A percentile compares a stretch with the other conserved stretches of the same genome.
Conservation (phyloP, 106 monocot species). For the Dioscorea zingiberensis region DNA sequence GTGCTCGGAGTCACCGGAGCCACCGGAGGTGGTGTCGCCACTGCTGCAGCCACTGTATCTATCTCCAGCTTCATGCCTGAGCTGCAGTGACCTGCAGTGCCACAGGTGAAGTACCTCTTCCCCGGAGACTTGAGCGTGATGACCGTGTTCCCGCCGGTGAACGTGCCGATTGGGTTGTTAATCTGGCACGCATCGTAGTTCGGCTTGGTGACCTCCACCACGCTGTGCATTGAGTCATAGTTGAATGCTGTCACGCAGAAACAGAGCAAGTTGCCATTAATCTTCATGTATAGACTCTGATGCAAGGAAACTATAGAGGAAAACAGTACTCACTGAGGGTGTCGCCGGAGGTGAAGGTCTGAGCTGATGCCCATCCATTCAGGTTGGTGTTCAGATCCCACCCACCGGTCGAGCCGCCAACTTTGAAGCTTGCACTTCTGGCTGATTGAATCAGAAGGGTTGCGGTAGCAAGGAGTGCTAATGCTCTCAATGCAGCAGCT, state of each 20-base stretch:
- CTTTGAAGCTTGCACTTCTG: conserved; percentile 7
- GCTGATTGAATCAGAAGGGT: conserved; percentile 11
- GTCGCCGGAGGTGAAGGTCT: conserved; percentile 21
- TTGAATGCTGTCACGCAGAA: conserved; percentile 24
- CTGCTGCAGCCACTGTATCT: conserved; percentile 15
- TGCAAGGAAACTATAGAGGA: no score
- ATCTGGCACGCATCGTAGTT: conserved; percentile 40
- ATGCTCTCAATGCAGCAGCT: conserved; percentile 6
- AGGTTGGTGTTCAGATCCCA: conserved; percentile 26
- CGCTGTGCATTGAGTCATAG: conserved; percentile 23
- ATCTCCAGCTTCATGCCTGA: conserved; percentile 48
- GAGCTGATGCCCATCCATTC: conserved; percentile 12
- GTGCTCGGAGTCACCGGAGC: neutral
- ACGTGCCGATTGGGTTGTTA: conserved; percentile 12
- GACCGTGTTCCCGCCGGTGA: conserved; percentile 24
- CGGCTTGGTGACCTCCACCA: conserved; percentile 43
- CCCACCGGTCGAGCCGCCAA: conserved; percentile 17
- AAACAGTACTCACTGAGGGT: conserved; percentile 19
- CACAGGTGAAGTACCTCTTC: conserved; percentile 57
- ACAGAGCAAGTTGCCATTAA: no score
- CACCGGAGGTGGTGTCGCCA: neutral
- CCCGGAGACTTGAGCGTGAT: conserved; percentile 29
- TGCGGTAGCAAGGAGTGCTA: conserved; percentile 3
- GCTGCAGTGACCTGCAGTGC: conserved; percentile 33
- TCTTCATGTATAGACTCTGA: no score